Conservation (phyloP, 495 filamentous ascomycete genomes). For the Hamigera avellanea region DNA sequence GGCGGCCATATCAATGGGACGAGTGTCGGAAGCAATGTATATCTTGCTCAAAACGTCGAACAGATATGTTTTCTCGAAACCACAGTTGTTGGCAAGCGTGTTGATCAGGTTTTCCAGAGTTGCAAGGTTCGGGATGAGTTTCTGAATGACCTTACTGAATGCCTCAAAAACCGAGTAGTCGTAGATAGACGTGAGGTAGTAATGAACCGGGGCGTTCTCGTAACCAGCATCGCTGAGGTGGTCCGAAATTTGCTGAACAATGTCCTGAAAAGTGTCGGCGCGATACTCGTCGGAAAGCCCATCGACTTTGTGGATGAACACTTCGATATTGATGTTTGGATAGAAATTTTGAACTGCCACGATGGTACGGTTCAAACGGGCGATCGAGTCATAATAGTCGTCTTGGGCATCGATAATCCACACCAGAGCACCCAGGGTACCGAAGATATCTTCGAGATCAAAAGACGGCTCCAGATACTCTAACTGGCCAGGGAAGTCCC, state of each 20-base stretch:
- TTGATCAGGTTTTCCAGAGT: slow-evolving; percentile 88
- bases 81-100: slow-evolving; percentile 74
- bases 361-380: slow-evolving; percentile 76
- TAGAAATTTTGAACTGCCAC: slow-evolving; percentile 76
- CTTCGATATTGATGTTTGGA: slow-evolving; percentile 86
- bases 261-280: slow-evolving; percentile 84
- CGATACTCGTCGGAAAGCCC: slow-evolving; percentile 91
- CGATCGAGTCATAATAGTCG: slow-evolving; percentile 84
- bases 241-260: slow-evolving; percentile 92
- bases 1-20: slow-evolving; percentile 79
- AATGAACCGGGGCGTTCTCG: slow-evolving; percentile 83
- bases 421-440: slow-evolving; percentile 82
- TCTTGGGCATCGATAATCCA: slow-evolving; percentile 99
- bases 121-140: slow-evolving; percentile 84
- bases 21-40: slow-evolving; percentile 91
- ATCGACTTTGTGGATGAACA: slow-evolving; percentile 98
- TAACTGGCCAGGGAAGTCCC: slow-evolving; percentile 92
- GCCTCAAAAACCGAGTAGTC: slow-evolving; percentile 97
- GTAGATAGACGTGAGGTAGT: slow-evolving; percentile 93
- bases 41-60: slow-evolving; percentile 97
- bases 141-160: slow-evolving; percentile 95
- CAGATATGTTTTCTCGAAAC: slow-evolving; percentile 93
- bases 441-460: slow-evolving; percentile 87
- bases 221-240: slow-evolving; percentile 86
- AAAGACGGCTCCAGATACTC: slow-evolving; percentile 77